Evolutionary conservation across 768 basidiomycete genomes (phyloP).

Genomic region (Lyophyllum shimeji): DNA sequence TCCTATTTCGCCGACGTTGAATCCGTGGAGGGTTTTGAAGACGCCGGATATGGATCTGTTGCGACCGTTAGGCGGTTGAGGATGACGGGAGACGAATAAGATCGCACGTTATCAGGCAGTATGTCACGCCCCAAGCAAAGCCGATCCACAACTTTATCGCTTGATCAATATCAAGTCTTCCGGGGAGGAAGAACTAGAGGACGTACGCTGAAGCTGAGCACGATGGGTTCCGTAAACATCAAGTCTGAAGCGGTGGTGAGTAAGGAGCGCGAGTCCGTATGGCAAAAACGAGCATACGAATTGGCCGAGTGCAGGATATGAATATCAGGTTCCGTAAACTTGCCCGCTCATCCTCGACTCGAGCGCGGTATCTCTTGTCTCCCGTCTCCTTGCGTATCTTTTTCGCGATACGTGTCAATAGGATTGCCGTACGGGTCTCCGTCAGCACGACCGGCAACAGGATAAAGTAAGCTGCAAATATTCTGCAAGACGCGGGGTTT

Average conservation of each 20-base stretch:
- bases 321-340: constrained; percentile 60
- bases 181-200: constrained; percentile 33
- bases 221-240: constrained; percentile 71
- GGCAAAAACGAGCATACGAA: constrained; percentile 48
- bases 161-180: background rate
- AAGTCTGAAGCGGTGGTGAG: constrained; percentile 42
- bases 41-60: constrained; percentile 55
- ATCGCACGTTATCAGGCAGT: constrained; percentile 59
- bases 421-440: constrained; percentile 74
- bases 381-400: constrained; percentile 65
- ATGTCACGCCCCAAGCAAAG: constrained; percentile 77
- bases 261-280: background rate
- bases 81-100: background rate
- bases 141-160: constrained; percentile 61
- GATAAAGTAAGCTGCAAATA: constrained; percentile 50
- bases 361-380: constrained; percentile 58
- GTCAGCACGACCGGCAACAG: constrained; percentile 54
- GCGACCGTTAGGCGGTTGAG: background rate
- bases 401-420: constrained; percentile 65
- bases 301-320: constrained; percentile 67
- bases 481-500: constrained; percentile 33
- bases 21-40: constrained; percentile 57
- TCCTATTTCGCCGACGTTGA: constrained; percentile 59
- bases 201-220: constrained; percentile 69
- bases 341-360: constrained; percentile 61